These are phyloP conservation scores for Diutina ranongensis DNA, from an alignment of 1,139 yeast genomes.

Conservation along the genomic window DNA sequence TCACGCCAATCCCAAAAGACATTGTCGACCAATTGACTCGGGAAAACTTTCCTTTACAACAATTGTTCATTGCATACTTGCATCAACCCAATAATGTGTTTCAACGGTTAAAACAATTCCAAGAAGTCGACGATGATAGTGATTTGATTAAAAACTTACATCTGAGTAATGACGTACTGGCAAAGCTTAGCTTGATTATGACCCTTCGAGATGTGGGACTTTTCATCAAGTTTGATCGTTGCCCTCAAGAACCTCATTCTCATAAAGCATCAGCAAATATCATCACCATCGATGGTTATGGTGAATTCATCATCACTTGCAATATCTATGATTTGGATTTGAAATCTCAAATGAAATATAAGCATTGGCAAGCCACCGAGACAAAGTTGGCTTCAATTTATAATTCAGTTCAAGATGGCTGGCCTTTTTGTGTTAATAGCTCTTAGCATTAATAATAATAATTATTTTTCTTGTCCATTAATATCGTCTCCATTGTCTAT, in stretches of 20 bases:
- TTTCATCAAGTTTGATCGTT: conserved; percentile 31
- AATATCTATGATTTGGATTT: conserved; percentile 35
- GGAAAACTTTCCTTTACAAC: background rate
- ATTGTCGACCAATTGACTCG: conserved; percentile 13
- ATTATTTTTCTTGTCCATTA: too few relatives aligned
- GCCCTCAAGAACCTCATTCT: conserved; percentile 17
- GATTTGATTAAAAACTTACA: conserved; percentile 25
- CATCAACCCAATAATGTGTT: conserved; percentile 23
- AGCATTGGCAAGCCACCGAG: conserved; percentile 21
- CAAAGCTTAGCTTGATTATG: conserved; percentile 23
- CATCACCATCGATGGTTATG: conserved; percentile 17
- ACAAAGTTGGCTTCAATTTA: background rate
- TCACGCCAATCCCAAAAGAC: conserved; percentile 18
- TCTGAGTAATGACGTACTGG: conserved; percentile 30
- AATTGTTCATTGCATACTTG: conserved; percentile 20
- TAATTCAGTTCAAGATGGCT: background rate
- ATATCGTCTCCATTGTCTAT: too few relatives aligned
- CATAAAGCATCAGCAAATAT: conserved; percentile 24
- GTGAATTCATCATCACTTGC: conserved; percentile 24
- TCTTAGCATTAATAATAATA: too few relatives aligned
- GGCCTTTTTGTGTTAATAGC: background rate
- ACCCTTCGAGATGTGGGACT: conserved; percentile 36
- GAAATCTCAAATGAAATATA: conserved; percentile 28
- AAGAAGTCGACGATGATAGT: conserved; percentile 22
- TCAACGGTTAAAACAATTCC: conserved; percentile 25